Conservation (phyloP, 2,329 filamentous ascomycete genomes). For the Epichloe sibirici region DNA sequence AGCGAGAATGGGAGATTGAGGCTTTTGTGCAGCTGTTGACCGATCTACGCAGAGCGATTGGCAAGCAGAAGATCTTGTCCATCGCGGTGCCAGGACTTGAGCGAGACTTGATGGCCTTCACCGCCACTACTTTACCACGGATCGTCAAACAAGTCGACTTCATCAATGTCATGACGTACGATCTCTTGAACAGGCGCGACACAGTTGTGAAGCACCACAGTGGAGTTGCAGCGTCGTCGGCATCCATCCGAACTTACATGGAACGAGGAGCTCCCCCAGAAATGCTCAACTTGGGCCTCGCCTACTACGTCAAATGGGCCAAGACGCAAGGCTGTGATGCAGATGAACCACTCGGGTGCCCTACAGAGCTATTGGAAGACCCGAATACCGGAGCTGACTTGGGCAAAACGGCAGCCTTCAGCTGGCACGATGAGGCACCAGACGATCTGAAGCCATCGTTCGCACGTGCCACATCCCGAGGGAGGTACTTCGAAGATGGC, state of each 20-base stretch:
- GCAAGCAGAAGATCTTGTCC: conserved; percentile 45
- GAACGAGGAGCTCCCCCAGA: conserved; percentile 35
- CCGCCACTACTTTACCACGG: conserved; percentile 39
- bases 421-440: conserved; percentile 45
- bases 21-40: conserved; percentile 50
- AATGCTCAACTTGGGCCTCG: conserved; percentile 51
- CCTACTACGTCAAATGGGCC: conserved; percentile 58
- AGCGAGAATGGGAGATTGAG: conserved; percentile 48
- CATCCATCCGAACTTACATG: conserved; percentile 47
- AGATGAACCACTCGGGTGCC: conserved; percentile 37
- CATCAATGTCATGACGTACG: conserved; percentile 59
- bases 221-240: conserved; percentile 42
- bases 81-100: conserved; percentile 55
- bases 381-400: conserved; percentile 43
- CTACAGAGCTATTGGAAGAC: conserved; percentile 44
- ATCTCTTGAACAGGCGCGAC: conserved; percentile 59
- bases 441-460: conserved; percentile 45
- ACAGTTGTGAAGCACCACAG: conserved; percentile 52
- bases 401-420: conserved; percentile 45
- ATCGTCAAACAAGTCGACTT: conserved; percentile 51
- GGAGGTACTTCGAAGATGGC: conserved; percentile 44
- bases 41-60: conserved; percentile 46
- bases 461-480: conserved; percentile 36
- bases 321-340: conserved; percentile 33
- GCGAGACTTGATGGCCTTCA: conserved; percentile 57